Evolutionary conservation across 78 protist species (phyloP).

Genomic region (Tieghemostelium lacteum): DNA sequence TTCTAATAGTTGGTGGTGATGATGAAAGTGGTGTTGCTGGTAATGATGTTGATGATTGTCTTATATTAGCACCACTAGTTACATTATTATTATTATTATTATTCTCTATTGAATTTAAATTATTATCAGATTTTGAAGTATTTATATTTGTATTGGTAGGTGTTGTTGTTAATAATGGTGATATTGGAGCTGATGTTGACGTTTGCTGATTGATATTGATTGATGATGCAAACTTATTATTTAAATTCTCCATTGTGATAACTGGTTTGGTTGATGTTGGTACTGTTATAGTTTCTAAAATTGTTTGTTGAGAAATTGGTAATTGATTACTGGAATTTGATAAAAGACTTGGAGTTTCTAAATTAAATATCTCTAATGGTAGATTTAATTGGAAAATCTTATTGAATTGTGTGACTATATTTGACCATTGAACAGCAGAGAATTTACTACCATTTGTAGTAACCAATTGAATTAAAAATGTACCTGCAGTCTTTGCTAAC

Average conservation of each 20-base stretch:
- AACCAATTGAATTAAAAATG: slow-evolving; percentile 77
- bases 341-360: too few species aligned
- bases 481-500: slow-evolving; percentile 75
- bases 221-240: too few species aligned
- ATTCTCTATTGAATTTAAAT: neutral
- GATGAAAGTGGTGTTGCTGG: slow-evolving; percentile 51
- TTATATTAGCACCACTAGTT: neutral
- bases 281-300: too few species aligned
- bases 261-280: too few species aligned
- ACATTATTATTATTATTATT: slow-evolving; percentile 8
- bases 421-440: slow-evolving; percentile 57
- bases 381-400: slow-evolving; percentile 70
- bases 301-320: too few species aligned
- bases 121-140: neutral
- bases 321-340: neutral
- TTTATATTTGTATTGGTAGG: too few species aligned
- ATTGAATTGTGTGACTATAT: slow-evolving; percentile 47
- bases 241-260: neutral
- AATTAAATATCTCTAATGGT: slow-evolving; percentile 57
- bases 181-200: too few species aligned
- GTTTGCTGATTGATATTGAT: neutral
- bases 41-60: slow-evolving; percentile 32
- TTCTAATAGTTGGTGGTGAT: slow-evolving; percentile 47
- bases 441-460: slow-evolving; percentile 75
- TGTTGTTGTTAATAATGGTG: too few species aligned